Base-by-base conservation (phyloP, 2,329 filamentous ascomycete species). In the Fusarium armeniacum region DNA sequence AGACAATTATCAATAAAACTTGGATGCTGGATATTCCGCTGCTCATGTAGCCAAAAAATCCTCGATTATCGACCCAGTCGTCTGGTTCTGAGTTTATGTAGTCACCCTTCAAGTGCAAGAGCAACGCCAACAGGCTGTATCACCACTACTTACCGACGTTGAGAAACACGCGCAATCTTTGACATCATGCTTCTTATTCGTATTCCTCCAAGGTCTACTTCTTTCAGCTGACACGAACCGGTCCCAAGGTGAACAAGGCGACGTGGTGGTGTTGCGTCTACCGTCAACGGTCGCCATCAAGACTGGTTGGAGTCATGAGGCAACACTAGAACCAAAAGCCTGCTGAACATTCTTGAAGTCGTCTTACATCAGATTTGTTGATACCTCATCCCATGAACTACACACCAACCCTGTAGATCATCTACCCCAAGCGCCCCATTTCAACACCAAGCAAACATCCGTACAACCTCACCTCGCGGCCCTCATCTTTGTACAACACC, bases 51-150 rank as follows among this genome's bases (percentile, higher is more conserved):
- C 22, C 2, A 2, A 8, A 13, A 7, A 36, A 33, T 35, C 9
- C 20, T 18, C 53, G 26, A 26, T 8, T n/a, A 38, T 26, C 15
- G 16, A 22, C 51, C 66, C 62, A 55, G 36, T 3, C 3, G 47
- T 33, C 26, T 55, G 67, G 67, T 50, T 36, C 26, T 44, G 32
- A 50, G 58, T 58, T 70, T 70, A 70, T 71, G 52, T 70, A 70
- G 58, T 69, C 50, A 56, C 41, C 52, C 20, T 60, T 35, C 58
- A 32, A 32, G 26, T 13, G 13, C 44, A 33, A 16, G 12, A 50
- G 57, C 46, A 70, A 67, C 67, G 10, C 13, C 32, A 44, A 33
- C 18, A n/a, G 26, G 6, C 3, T 36, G 67, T 70, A 45, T 54
- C 58, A 68, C 67, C 47, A 26, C 7, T 4, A 2, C 7, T 5